Conservation (phyloP, 2,329 filamentous ascomycete species). For the Diaporthe ampelina region DNA sequence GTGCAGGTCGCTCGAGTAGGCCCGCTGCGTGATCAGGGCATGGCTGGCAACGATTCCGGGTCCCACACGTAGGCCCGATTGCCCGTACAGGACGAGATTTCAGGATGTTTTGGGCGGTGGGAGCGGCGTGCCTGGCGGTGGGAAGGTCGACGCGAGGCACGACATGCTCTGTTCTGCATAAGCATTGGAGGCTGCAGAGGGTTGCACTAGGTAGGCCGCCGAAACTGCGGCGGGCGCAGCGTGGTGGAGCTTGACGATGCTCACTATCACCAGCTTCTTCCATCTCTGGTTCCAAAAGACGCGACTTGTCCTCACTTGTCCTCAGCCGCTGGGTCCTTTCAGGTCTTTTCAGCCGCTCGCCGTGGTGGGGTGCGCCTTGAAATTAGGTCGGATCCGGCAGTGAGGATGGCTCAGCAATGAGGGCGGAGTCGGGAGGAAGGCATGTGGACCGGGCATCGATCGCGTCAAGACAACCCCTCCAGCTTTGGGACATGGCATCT, state of each 20-base stretch:
- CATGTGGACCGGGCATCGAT: not conserved
- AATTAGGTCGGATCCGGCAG: not conserved
- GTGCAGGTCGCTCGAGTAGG: slow-evolving; percentile 5
- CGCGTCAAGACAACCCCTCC: not conserved
- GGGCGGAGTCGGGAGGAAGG: slow-evolving; percentile 8
- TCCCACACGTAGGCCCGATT: not conserved
- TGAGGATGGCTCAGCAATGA: not conserved
- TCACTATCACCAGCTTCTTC: not conserved
- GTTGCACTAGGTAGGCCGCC: slow-evolving; percentile 28
- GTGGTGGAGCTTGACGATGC: slow-evolving; percentile 3
- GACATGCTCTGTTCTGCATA: slow-evolving; percentile 18
- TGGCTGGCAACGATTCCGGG: slow-evolving; percentile 15
- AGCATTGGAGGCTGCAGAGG: slow-evolving; percentile 8
- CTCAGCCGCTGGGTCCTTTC: too few relatives aligned
- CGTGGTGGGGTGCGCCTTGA: not conserved
- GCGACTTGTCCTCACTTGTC: not conserved
- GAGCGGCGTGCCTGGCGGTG: not conserved
- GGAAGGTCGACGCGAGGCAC: slow-evolving; percentile 26
- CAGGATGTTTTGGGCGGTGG: not conserved
- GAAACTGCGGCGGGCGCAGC: slow-evolving; percentile 8
- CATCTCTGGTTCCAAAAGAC: not conserved
- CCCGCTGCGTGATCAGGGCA: slow-evolving; percentile 10
- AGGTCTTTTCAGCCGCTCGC: slow-evolving; percentile 21
- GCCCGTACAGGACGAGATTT: not conserved
- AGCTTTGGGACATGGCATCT: not conserved